Base-by-base conservation (phyloP, 768 basidiomycete genomes). In the Phylloporus sp. region DNA sequence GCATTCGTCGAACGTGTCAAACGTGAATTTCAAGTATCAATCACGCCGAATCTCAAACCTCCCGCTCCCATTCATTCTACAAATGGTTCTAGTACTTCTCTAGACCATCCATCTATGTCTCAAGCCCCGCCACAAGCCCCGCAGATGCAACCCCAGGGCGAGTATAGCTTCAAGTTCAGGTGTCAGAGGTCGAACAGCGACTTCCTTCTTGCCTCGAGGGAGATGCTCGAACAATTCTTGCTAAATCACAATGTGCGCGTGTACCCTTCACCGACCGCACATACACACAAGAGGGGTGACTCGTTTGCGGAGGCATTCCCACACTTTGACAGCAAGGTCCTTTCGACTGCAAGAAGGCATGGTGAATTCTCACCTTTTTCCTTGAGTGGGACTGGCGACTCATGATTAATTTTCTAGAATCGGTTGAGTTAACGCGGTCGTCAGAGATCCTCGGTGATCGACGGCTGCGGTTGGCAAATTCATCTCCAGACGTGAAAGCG, bases 101-200 rank as follows among this genome's bases (percentile, higher is more conserved):
- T 85, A 42, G 77, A 80, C 5, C 75, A 79, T 15, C 75, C 56
- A 22, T 49, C 61, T n/a, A 23, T 48, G 4, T 49, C 51, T 23
- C 55, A 60, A 27, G 21, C 48, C 11, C 52, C 59, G 11, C 50
- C 63, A 5, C 63, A 65, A 29, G 32, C 32, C 14, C 10, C 46
- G 15, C 53, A 57, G 33, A 35, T 54, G 3, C 65, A 61, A 31
- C 41, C 50, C 10, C 60, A 60, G 44, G 72, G 75, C 44, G 92
- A 94, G 58, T 85, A 84, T 48, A 86, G 92, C 42, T 95, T 96
- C 80, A 94, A 92, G 65, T 96, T 96, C 74, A 80, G 86, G 27
- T 94, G 95, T 67, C 94, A 96, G 64, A 79, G 93, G 45, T 91
- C 88, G 65, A 95, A 96, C 61, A 90, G 87, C 58, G 95, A 97